Evolutionary conservation across 1,284 basidiomycete genomes (phyloP), one percentile per base, ranked within the genome.

Genomic region (Cystobasidiaceae sp.): DNA sequence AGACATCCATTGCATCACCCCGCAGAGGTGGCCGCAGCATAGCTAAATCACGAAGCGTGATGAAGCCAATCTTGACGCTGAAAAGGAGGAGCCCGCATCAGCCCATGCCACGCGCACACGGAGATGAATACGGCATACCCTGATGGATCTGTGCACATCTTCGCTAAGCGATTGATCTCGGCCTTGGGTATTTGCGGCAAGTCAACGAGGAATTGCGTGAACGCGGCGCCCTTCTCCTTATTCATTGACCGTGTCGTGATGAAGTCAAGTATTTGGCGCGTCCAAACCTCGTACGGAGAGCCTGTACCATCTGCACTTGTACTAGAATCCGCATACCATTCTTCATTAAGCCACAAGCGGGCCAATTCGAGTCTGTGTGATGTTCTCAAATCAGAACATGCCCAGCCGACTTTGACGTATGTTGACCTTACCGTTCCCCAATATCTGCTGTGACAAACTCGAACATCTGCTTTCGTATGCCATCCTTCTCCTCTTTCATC

Each of bases 341-440:
- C 96, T 77, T 99, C 96, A 74, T 96, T 97, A 82, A 99, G 88
- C 96, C 96, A 99, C 13, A 89, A 83, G 1, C 88, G 87, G 17
- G 94, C 96, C 39, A 98, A 84, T 39, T 85, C 85, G 71, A 89
- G 80, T 71, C 89, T 56, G 25, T 21, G 6, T 13, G 27, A 28
- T 21, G 21, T 30, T 11, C 33, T 30, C 3, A 17, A 3, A 28
- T 52, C 7, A 34, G 1, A n/a, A 34, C 23, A 8, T 39, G 25
- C 25, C 5, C 25, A n/a, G 48, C 5, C 32, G 9, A 45, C 19
- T 4, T 13, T 8, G 46, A 32, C 34, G 37, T 13, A 23, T 15
- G 19, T 9, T 21, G n/a, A 39, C 6, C 54, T 23, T 30, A 56
- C 34, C 37, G 0, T 7, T 32, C 44, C 9, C 34, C 81, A 73